Conservation (phyloP, 768 basidiomycete genomes). For the Leccinum aurantiacum region DNA sequence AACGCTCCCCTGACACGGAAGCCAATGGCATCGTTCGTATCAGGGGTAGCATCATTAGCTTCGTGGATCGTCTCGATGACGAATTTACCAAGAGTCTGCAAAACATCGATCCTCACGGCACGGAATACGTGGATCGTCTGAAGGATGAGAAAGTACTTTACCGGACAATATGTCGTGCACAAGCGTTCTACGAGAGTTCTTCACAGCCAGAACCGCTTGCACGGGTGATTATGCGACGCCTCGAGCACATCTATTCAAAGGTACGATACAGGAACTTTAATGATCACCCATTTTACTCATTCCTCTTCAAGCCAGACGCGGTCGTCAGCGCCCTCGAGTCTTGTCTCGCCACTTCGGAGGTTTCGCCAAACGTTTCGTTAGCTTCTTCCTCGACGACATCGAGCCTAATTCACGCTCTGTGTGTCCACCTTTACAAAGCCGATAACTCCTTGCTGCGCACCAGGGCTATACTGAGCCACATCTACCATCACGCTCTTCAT, state of each 20-base stretch:
- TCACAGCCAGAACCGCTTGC: slow-evolving; percentile 75
- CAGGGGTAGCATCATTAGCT: slow-evolving; percentile 93
- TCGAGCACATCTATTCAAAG: slow-evolving; percentile 99
- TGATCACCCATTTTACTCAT: slow-evolving; percentile 4
- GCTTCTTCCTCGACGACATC: slow-evolving; percentile 56
- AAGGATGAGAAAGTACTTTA: slow-evolving; percentile 96
- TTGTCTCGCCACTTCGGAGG: slow-evolving; percentile 53
- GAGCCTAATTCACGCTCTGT: slow-evolving; percentile 82
- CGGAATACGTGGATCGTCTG: slow-evolving; percentile 96
- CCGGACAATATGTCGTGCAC: slow-evolving; percentile 88
- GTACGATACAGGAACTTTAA: slow-evolving; percentile 37
- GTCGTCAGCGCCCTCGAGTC: slow-evolving; percentile 90
- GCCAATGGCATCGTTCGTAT: slow-evolving; percentile 76
- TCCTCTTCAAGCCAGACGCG: slow-evolving; percentile 73
- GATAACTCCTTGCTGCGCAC: slow-evolving; percentile 91
- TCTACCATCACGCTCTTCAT: slow-evolving; percentile 95
- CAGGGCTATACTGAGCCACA: slow-evolving; percentile 95
- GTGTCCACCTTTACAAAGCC: slow-evolving; percentile 90
- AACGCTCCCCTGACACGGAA: slow-evolving; percentile 75
- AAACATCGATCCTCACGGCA: slow-evolving; percentile 97
- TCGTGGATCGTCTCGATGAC: slow-evolving; percentile 94
- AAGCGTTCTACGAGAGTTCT: slow-evolving; percentile 86
- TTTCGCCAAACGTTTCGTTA: slow-evolving; percentile 64
- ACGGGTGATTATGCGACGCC: slow-evolving; percentile 88
- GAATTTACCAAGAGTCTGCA: slow-evolving; percentile 97